Percentiles rank a stretch among this genome's conserved stretches.
phyloP scores from a whole-genome alignment of 441 rosid species.

The Erysimum cheiri region DNA sequence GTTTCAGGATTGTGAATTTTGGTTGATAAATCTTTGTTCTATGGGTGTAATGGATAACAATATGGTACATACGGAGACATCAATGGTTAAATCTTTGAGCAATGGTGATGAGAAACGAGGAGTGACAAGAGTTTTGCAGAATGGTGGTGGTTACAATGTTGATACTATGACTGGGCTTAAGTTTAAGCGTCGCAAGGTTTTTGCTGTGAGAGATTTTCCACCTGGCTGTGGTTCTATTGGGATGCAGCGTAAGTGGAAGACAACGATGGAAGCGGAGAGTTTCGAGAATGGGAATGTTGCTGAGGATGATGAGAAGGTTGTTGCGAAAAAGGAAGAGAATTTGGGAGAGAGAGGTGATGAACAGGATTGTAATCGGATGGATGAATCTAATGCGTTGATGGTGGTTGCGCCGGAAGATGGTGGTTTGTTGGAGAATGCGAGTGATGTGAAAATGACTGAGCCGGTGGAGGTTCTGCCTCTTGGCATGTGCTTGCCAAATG shows the following conservation, averaged over 20 bases:
- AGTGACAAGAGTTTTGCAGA: slow-evolving; percentile 37
- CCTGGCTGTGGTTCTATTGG: slow-evolving; percentile 60
- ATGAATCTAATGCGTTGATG: slow-evolving; percentile 8
- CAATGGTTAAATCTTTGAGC: slow-evolving; percentile 42
- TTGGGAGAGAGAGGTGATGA: slow-evolving; percentile 16
- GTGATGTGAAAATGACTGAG: slow-evolving; percentile 15
- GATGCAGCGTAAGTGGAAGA: not conserved
- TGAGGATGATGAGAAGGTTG: slow-evolving; percentile 34
- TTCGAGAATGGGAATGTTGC: slow-evolving; percentile 5
- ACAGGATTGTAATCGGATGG: slow-evolving; percentile 10
- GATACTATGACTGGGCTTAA: slow-evolving; percentile 20
- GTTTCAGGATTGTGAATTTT: not conserved
- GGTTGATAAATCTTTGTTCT: not conserved
- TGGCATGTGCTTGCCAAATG: slow-evolving; percentile 26
- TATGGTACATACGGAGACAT: slow-evolving; percentile 46
- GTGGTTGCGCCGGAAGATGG: not conserved
- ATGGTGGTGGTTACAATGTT: slow-evolving; percentile 31
- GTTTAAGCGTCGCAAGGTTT: slow-evolving; percentile 57
- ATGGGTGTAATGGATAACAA: slow-evolving; percentile 57
- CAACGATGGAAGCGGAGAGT: not conserved
- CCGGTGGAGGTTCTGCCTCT: slow-evolving; percentile 33
- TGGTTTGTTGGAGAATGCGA: not conserved
- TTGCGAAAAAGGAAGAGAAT: not conserved
- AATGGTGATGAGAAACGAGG: slow-evolving; percentile 43
- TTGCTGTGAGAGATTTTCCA: slow-evolving; percentile 64